These are phyloP conservation scores for Sphaerulina musiva DNA, from an alignment of 2,329 filamentous ascomycete genomes.

Conservation along the genomic window DNA sequence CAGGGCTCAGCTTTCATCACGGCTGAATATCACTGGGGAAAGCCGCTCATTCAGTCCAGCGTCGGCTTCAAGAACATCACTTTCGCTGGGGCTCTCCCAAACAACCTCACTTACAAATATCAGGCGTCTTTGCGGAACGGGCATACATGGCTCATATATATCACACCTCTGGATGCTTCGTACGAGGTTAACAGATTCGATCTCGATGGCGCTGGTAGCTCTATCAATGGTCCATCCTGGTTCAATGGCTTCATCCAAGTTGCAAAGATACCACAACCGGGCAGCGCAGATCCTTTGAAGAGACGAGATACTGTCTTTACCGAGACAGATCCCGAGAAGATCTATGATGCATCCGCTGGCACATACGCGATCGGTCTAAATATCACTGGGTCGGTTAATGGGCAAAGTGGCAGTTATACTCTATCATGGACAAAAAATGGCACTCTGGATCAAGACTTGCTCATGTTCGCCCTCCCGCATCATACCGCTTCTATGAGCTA, in stretches of 20 bases:
- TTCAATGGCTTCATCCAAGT: slow-evolving; percentile 80
- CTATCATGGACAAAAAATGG: slow-evolving; percentile 70
- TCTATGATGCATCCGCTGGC: slow-evolving; percentile 71
- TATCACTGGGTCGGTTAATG: slow-evolving; percentile 57
- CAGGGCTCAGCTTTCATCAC: slow-evolving; percentile 90
- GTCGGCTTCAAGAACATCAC: slow-evolving; percentile 65
- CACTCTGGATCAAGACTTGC: slow-evolving; percentile 51
- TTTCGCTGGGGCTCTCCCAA: slow-evolving; percentile 46
- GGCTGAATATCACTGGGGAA: slow-evolving; percentile 60
- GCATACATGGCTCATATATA: slow-evolving; percentile 71
- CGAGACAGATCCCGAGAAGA: slow-evolving; percentile 47
- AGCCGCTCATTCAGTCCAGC: slow-evolving; percentile 66
- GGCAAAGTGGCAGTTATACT: slow-evolving; percentile 61
- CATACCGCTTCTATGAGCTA: slow-evolving; percentile 69
- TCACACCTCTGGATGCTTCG: slow-evolving; percentile 48
- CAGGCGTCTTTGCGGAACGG: slow-evolving; percentile 65
- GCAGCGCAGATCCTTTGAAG: slow-evolving; percentile 1
- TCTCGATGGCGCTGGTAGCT: slow-evolving; percentile 48
- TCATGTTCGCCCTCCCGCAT: slow-evolving; percentile 87
- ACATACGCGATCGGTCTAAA: slow-evolving; percentile 62
- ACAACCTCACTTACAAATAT: slow-evolving; percentile 67
- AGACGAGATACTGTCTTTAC: slow-evolving; percentile 48
- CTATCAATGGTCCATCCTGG: slow-evolving; percentile 56
- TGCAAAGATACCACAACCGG: slow-evolving; percentile 59
- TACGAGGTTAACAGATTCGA: slow-evolving; percentile 56